phyloP scores from a whole-genome alignment of 2,329 filamentous ascomycete species.

The Blastomyces parvus region DNA sequence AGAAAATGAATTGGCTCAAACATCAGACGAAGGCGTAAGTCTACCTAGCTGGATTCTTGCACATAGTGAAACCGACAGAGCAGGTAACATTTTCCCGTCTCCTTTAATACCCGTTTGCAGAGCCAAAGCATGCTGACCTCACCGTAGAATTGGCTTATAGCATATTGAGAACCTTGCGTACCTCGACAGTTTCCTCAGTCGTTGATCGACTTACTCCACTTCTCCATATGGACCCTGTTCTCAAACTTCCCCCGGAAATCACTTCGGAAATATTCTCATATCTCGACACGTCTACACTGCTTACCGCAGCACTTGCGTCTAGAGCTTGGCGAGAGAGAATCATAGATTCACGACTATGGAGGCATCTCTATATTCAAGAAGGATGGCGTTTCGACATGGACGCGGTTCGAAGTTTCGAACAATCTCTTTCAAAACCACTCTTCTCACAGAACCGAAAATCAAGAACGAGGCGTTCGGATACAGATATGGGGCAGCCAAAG shows the following conservation, averaged over 20 bases:
- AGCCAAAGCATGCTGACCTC: neutral
- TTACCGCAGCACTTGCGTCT: conserved; percentile 70
- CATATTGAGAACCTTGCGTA: conserved; percentile 67
- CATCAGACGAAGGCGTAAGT: conserved; percentile 32
- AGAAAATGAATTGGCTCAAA: conserved; percentile 32
- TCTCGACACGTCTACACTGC: conserved; percentile 68
- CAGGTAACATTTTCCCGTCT: conserved; percentile 36
- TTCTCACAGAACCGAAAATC: conserved; percentile 35
- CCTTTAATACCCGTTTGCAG: neutral
- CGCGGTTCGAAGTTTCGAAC: conserved; percentile 60
- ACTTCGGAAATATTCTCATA: conserved; percentile 82
- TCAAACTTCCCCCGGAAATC: conserved; percentile 78
- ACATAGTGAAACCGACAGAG: conserved; percentile 46
- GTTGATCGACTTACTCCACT: conserved; percentile 71
- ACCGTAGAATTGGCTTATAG: conserved; percentile 66
- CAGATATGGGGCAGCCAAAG: conserved; percentile 41
- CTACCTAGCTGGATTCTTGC: conserved; percentile 48
- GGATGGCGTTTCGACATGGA: conserved; percentile 67
- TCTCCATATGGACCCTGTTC: conserved; percentile 86
- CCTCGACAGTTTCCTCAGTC: conserved; percentile 67
- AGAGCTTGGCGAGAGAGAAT: conserved; percentile 73
- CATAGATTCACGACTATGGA: conserved; percentile 78
- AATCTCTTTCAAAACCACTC: conserved; percentile 34
- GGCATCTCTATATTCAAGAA: conserved; percentile 68
- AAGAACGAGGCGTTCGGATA: conserved; percentile 39